Conservation (phyloP, 202 grass and related monocot species). For the Eragrostis tef region DNA sequence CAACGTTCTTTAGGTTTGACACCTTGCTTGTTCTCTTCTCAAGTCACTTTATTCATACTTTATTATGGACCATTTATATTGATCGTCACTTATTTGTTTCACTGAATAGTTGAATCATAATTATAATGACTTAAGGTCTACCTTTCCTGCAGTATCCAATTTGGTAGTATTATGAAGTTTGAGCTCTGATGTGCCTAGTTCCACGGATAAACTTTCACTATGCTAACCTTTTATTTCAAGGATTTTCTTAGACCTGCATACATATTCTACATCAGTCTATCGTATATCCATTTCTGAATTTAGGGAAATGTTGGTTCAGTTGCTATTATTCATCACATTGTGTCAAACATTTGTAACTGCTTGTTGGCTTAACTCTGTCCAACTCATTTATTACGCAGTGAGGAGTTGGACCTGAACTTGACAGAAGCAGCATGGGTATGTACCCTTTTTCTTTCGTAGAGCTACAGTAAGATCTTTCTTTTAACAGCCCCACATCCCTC, state of each 20-base stretch:
- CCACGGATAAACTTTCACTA: conserved; percentile 1
- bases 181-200: conserved; percentile 15
- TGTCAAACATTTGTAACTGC: conserved; percentile 17
- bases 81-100: not conserved
- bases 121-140: not conserved
- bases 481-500: conserved; percentile 8
- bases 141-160: conserved; percentile 21
- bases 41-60: conserved; percentile 16
- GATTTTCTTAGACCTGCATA: not conserved
- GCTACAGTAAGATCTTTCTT: conserved; percentile 39
- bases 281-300: not conserved
- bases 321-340: conserved; percentile 21
- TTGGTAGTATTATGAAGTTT: conserved; percentile 26
- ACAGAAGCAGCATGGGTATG: conserved; percentile 93
- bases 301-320: conserved; percentile 19
- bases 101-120: not conserved
- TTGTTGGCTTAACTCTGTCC: conserved; percentile 18
- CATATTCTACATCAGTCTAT: conserved; percentile 29
- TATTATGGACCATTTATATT: conserved; percentile 28
- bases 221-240: conserved; percentile 21
- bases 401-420: conserved; percentile 93
- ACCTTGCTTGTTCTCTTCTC: conserved; percentile 5
- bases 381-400: conserved; percentile 60
- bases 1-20: conserved; percentile 88
- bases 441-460: conserved; percentile 42